phyloP scores from a whole-genome alignment of 2,329 filamentous ascomycete species.

The Dothistroma septosporum region DNA sequence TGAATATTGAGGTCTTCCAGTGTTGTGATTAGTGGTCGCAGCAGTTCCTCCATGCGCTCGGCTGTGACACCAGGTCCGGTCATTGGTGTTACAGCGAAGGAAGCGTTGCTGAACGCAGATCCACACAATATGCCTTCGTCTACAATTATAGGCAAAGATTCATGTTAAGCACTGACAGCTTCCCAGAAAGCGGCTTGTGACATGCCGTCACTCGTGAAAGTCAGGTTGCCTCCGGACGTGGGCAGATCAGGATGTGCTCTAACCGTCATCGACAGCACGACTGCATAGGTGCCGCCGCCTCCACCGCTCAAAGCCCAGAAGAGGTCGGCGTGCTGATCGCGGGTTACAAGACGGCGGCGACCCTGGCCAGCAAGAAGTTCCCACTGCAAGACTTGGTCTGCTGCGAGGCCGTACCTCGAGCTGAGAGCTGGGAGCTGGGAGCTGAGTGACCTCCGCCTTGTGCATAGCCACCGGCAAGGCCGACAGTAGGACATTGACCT shows the following conservation, averaged over 20 bases:
- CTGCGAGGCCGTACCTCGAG: constrained; percentile 55
- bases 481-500: constrained; percentile 53
- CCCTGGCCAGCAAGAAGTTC: constrained; percentile 49
- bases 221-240: constrained; percentile 45
- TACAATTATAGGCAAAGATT: constrained; percentile 46
- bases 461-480: constrained; percentile 56
- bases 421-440: no score
- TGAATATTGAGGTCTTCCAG: constrained; percentile 39
- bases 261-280: constrained; percentile 54
- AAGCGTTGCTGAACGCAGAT: constrained; percentile 52
- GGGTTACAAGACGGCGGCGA: constrained; percentile 47
- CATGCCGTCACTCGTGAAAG: constrained; percentile 34
- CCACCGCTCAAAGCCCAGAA: constrained; percentile 63
- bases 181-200: constrained; percentile 24
- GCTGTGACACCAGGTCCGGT: constrained; percentile 48
- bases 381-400: constrained; percentile 54
- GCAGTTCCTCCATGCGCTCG: constrained; percentile 41
- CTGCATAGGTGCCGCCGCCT: constrained; percentile 54
- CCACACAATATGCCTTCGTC: constrained; percentile 49
- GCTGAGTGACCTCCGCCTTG: constrained; percentile 61
- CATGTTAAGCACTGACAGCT: constrained; percentile 47
- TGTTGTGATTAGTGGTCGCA: constrained; percentile 44
- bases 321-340: constrained; percentile 50
- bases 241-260: constrained; percentile 47
- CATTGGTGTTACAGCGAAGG: constrained; percentile 45